A percentile compares a stretch with the other conserved stretches of the same genome.
Conservation (phyloP, 73 alveolate species). For the Durusdinium trenchii region DNA sequence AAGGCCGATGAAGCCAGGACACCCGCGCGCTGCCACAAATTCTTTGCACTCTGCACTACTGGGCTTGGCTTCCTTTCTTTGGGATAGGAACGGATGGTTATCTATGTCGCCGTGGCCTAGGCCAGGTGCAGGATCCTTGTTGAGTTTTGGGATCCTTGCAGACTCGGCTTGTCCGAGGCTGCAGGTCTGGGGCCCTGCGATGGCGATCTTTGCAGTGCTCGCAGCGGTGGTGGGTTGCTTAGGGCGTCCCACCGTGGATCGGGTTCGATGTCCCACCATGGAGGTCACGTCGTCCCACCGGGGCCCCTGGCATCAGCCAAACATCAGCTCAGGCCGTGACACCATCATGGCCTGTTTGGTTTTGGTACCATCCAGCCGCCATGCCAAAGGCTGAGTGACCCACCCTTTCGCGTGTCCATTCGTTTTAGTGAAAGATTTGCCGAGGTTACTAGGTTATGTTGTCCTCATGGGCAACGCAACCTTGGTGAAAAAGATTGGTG, state of each 20-base stretch:
- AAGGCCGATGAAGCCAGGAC: too few relatives aligned
- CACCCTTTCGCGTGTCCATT: too few relatives aligned
- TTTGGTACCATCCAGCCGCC: slow-evolving; percentile 92
- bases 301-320: background rate
- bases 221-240: slow-evolving; percentile 45
- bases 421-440: background rate
- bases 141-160: background rate
- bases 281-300: too few relatives aligned
- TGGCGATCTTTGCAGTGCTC: background rate
- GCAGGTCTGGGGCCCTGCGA: slow-evolving; percentile 70
- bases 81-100: slow-evolving; percentile 15
- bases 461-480: slow-evolving; percentile 87
- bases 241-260: background rate
- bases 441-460: slow-evolving; percentile 60
- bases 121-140: background rate
- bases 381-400: slow-evolving; percentile 22
- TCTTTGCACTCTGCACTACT: background rate
- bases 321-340: slow-evolving; percentile 60
- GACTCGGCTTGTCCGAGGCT: slow-evolving; percentile 11
- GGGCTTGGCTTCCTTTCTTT: background rate
- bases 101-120: slow-evolving; percentile 46
- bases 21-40: too few relatives aligned
- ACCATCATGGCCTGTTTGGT: slow-evolving; percentile 80
- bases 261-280: too few relatives aligned
- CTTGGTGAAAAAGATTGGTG: slow-evolving; percentile 81